Evolutionary conservation across 441 rosid genomes (phyloP).

Genomic region (Corymbia citriodora): DNA sequence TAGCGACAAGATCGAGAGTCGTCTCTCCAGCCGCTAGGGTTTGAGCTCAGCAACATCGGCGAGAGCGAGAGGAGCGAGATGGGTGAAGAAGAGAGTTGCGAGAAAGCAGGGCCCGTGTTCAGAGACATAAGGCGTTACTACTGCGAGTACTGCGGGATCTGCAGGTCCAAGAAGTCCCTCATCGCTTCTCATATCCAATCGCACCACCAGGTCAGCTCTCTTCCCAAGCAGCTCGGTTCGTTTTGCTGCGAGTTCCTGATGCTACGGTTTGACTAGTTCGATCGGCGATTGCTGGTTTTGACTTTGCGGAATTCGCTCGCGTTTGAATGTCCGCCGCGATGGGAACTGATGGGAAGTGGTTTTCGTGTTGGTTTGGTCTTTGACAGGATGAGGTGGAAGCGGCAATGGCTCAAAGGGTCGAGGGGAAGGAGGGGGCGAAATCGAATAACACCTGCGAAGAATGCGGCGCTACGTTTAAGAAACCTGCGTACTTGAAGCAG

Average conservation of each 20-base stretch:
- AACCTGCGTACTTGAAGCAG: constrained; percentile 74
- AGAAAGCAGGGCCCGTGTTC: constrained; percentile 14
- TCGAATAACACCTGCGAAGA: constrained; percentile 43
- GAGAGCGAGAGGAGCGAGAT: background rate
- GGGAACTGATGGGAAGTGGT: background rate
- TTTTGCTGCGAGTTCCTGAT: background rate
- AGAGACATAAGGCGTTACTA: constrained; percentile 57
- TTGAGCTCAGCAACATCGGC: background rate
- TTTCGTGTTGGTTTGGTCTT: background rate
- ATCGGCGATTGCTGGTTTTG: background rate
- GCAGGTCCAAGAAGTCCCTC: constrained; percentile 73
- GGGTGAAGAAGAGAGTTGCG: background rate
- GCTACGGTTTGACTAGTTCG: background rate
- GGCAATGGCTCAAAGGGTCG: constrained; percentile 18
- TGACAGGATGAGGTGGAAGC: constrained; percentile 49
- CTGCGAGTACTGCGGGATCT: constrained; percentile 77
- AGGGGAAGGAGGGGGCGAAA: constrained; percentile 6
- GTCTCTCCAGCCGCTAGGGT: background rate
- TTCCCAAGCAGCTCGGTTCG: background rate
- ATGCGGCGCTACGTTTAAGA: constrained; percentile 68
- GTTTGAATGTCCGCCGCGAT: background rate
- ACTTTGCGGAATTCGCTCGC: background rate
- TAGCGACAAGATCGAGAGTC: background rate
- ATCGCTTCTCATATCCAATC: constrained; percentile 48
- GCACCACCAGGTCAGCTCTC: constrained; percentile 41